phyloP scores from a whole-genome alignment of 768 basidiomycete species.

The Leucogyrophana mollusca region DNA sequence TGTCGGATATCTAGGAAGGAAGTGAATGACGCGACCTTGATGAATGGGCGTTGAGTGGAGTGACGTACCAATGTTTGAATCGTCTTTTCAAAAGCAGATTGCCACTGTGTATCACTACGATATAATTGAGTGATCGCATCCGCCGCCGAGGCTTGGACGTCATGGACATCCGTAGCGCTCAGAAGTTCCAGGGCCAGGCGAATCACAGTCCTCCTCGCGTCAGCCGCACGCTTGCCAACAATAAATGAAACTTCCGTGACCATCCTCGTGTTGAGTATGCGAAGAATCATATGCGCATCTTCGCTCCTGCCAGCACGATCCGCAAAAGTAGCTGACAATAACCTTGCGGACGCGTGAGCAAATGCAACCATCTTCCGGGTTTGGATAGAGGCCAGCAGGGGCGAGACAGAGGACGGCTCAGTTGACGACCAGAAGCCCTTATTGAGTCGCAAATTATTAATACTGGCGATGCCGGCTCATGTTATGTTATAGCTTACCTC shows the following conservation, averaged over 20 bases:
- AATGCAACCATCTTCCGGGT: slow-evolving; percentile 45
- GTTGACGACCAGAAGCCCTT: slow-evolving; percentile 4
- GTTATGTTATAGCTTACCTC: slow-evolving; percentile 46
- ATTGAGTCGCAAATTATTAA: slow-evolving; percentile 21
- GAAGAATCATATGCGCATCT: slow-evolving; percentile 33
- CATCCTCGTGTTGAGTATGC: slow-evolving; percentile 42
- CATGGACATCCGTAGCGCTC: slow-evolving; percentile 22
- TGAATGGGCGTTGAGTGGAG: not conserved
- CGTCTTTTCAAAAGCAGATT: slow-evolving; percentile 36
- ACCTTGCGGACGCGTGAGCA: slow-evolving; percentile 23
- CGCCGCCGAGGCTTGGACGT: slow-evolving; percentile 29
- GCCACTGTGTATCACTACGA: slow-evolving; percentile 39
- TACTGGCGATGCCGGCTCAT: slow-evolving; percentile 22
- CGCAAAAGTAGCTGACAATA: slow-evolving; percentile 9
- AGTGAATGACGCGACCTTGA: not conserved
- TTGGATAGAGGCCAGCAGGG: slow-evolving; percentile 46
- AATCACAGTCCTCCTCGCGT: slow-evolving; percentile 39
- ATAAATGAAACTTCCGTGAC: slow-evolving; percentile 49
- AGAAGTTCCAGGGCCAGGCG: slow-evolving; percentile 43
- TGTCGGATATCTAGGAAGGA: slow-evolving; percentile 32
- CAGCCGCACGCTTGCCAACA: slow-evolving; percentile 24
- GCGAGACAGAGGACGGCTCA: slow-evolving; percentile 16
- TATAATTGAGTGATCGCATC: slow-evolving; percentile 40
- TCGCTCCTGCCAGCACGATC: slow-evolving; percentile 3
- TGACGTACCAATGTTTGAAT: slow-evolving; percentile 41